phyloP scores from a whole-genome alignment of 2,329 filamentous ascomycete genomes.

The Bimuria novae-zelandiae region DNA sequence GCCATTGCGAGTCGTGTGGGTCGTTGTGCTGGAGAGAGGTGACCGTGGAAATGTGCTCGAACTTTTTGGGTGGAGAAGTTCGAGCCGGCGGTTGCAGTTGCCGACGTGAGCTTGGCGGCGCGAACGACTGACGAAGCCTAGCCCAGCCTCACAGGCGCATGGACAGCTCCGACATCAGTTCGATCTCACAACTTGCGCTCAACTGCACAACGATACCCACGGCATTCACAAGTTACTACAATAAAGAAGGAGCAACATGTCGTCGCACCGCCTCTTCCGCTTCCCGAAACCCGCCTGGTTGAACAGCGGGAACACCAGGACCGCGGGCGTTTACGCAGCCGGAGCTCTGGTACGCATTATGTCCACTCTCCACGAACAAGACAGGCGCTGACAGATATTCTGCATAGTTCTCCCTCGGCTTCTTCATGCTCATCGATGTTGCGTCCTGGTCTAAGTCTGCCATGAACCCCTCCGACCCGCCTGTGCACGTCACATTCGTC shows the following conservation, averaged over 20 bases:
- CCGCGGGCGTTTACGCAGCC: constrained; percentile 67
- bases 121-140: constrained; percentile 13
- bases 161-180: constrained; percentile 25
- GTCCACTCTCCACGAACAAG: background rate
- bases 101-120: constrained; percentile 23
- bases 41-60: constrained; percentile 10
- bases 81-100: constrained; percentile 36
- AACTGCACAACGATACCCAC: background rate
- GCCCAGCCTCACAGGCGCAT: constrained; percentile 35
- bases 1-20: constrained; percentile 22
- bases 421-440: constrained; percentile 72
- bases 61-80: constrained; percentile 30
- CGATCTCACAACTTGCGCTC: constrained; percentile 6
- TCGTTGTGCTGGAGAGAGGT: background rate
- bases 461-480: constrained; percentile 60
- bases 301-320: constrained; percentile 66
- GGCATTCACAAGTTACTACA: background rate
- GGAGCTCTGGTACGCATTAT: constrained; percentile 64
- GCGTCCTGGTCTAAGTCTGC: constrained; percentile 66
- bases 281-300: constrained; percentile 70
- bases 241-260: constrained; percentile 37
- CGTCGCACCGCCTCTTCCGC: constrained; percentile 65
- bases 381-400: constrained; percentile 10
- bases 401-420: constrained; percentile 67
- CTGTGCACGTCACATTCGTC: constrained; percentile 68